Base-by-base conservation (phyloP, 352 stramenopile genomes). In the Phytophthora litchii region DNA sequence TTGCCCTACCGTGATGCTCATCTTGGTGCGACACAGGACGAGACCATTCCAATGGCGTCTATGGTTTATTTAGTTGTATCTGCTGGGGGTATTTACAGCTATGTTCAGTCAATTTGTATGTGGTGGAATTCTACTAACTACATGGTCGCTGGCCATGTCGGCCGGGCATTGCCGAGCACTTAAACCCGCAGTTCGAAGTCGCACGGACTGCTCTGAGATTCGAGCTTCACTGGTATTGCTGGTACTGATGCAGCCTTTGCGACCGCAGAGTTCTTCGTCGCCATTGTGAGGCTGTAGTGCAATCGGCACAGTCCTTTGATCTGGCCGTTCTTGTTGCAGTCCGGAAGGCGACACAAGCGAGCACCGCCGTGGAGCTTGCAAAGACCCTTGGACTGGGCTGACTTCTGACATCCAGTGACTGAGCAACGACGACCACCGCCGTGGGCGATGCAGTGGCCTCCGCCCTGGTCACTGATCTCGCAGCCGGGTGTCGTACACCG, bases 351-450 rank as follows among this genome's bases (percentile, higher is more conserved):
- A 64, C 88, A 96, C 14, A 85, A 72, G 23, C 83, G 79, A 29
- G 82, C 85, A 47, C 88, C 88, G 10, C 86, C 88, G 49, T 96
- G 88, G 4, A 90, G 69, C 67, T 94, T 95, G 65, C 88, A 96
- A 0, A 91, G 60, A 0, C 88, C 88, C 45, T 89, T 83, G 31
- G 81, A 92, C 56, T 95, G 86, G 14, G 86, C 86, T 21, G 84
- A 92, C 62, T 94, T 92, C 37, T 84, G 68, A 41, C 86, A 95
- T n/a, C 80, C 83, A n/a, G 36, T 32, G 45, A 83, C 46, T 8
- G 64, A 84, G 57, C 84, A 94, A 29, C 80, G 76, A 23, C 72
- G 72, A 13, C 84, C 84, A 17, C 84, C 84, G 25, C 84, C 84
- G 45, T 89, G 83, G 0, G 81, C 84, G 59, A 91, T 91, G 68